These are phyloP conservation scores for Pestalotiopsis sp. DNA, from an alignment of 2,329 filamentous ascomycete genomes.

Conservation along the genomic window DNA sequence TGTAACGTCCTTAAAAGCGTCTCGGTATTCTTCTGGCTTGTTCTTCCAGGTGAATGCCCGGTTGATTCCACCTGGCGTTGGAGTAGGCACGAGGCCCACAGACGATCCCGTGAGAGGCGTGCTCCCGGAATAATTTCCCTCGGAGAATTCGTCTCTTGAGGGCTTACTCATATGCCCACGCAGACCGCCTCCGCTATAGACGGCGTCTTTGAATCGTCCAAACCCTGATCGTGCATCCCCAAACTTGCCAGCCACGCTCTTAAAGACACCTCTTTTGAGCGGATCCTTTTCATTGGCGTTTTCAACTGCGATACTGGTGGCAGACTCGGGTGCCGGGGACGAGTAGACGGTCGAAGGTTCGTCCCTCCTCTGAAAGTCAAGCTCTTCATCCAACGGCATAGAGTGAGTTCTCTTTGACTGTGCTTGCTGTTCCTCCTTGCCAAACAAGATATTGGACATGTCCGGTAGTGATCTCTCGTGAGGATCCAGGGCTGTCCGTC, in stretches of 20 bases:
- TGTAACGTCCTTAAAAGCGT: slow-evolving; percentile 40
- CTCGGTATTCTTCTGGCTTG: slow-evolving; percentile 62
- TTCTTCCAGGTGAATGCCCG: slow-evolving; percentile 66
- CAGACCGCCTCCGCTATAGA: slow-evolving; percentile 59
- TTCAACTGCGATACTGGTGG: slow-evolving; percentile 50
- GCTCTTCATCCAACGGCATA: slow-evolving; percentile 55
- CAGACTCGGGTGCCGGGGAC: slow-evolving; percentile 45
- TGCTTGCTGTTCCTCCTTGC: slow-evolving; percentile 56
- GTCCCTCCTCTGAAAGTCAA: slow-evolving; percentile 46
- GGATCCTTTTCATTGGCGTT: slow-evolving; percentile 57
- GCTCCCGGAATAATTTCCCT: slow-evolving; percentile 36
- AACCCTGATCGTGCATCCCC: slow-evolving; percentile 82
- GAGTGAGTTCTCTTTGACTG: slow-evolving; percentile 54
- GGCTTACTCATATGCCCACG: slow-evolving; percentile 55
- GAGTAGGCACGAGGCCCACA: slow-evolving; percentile 36
- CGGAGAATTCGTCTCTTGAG: slow-evolving; percentile 59
- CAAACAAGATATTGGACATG: slow-evolving; percentile 51
- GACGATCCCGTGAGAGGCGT: slow-evolving; percentile 41
- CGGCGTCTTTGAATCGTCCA: slow-evolving; percentile 82
- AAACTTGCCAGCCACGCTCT: slow-evolving; percentile 77
- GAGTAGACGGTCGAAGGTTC: slow-evolving; percentile 47
- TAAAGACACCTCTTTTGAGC: slow-evolving; percentile 70
- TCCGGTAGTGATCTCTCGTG: slow-evolving; percentile 50
- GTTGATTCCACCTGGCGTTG: slow-evolving; percentile 37
- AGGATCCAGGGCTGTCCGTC: slow-evolving; percentile 59